Evolutionary conservation across 1,284 basidiomycete species (phyloP).

Genomic region (Rhodotorula sp.): DNA sequence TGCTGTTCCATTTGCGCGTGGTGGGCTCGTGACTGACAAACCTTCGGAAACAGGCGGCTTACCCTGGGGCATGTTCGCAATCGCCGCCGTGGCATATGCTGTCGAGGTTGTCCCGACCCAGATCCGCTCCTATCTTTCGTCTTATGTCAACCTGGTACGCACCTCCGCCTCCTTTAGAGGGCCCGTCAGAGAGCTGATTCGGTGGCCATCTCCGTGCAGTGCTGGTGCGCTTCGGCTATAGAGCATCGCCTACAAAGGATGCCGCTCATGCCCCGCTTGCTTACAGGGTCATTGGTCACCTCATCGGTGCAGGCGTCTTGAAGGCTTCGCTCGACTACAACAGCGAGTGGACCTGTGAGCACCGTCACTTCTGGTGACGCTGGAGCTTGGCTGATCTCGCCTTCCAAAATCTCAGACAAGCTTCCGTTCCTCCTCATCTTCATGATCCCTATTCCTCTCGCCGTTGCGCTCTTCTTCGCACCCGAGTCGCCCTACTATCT

Average conservation of each 20-base stretch:
- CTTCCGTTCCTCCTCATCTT: slow-evolving; percentile 3
- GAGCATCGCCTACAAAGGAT: background rate
- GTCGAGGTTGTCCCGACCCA: slow-evolving; percentile 56
- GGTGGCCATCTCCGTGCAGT: too few relatives aligned
- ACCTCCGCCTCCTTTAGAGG: too few relatives aligned
- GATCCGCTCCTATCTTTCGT: slow-evolving; percentile 53
- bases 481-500: slow-evolving; percentile 9
- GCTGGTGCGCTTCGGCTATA: background rate
- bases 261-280: slow-evolving; percentile 55
- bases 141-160: background rate
- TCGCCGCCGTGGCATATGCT: slow-evolving; percentile 52
- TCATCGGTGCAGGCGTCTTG: slow-evolving; percentile 54
- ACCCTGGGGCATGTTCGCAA: slow-evolving; percentile 2
- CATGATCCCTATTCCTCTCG: slow-evolving; percentile 39
- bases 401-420: background rate
- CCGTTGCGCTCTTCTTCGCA: background rate
- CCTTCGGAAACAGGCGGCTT: slow-evolving; percentile 1
- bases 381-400: background rate
- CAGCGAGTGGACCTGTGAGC: slow-evolving; percentile 45
- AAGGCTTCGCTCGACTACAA: slow-evolving; percentile 22
- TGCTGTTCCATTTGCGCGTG: too few relatives aligned
- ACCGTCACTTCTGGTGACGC: background rate
- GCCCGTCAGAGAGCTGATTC: too few relatives aligned
- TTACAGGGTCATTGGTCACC: slow-evolving; percentile 54
- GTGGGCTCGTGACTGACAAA: background rate